These are phyloP conservation scores for Cyanidioschyzon merolae DNA, from an alignment of 23 red algal species.

Conservation along the genomic window DNA sequence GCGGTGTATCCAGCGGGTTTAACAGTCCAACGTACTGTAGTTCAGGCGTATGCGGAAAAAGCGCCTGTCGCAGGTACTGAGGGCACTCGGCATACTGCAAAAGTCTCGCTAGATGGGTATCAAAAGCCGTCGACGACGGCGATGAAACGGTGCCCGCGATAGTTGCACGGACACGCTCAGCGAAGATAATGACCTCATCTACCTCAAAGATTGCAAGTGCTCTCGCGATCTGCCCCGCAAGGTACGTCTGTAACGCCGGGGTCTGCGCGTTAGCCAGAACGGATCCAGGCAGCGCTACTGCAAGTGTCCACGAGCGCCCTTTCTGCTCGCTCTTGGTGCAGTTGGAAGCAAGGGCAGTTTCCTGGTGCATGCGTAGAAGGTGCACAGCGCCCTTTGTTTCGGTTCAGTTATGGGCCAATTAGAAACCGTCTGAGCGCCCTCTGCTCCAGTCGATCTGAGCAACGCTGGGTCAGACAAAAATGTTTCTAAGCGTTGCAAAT, in stretches of 20 bases:
- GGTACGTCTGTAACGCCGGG: conserved; percentile 53
- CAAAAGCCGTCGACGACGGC: not conserved
- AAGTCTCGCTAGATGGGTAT: conserved; percentile 32
- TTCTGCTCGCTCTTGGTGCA: too few relatives aligned
- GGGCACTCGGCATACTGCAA: conserved; percentile 84
- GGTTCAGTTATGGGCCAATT: too few relatives aligned
- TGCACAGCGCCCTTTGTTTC: too few relatives aligned
- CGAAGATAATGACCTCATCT: conserved; percentile 77
- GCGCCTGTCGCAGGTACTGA: conserved; percentile 78
- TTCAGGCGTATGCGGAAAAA: conserved; percentile 55
- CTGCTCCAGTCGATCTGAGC: too few relatives aligned
- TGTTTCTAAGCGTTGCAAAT: too few relatives aligned
- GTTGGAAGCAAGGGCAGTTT: too few relatives aligned
- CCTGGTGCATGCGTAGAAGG: too few relatives aligned
- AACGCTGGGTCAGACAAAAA: too few relatives aligned
- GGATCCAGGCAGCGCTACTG: conserved; percentile 72
- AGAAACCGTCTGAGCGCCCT: too few relatives aligned
- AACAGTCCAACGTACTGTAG: conserved; percentile 74
- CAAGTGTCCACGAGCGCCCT: conserved; percentile 31
- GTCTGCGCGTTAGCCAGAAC: conserved; percentile 76
- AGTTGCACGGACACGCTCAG: conserved; percentile 16
- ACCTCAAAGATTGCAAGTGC: conserved; percentile 64
- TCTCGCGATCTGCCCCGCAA: conserved; percentile 67
- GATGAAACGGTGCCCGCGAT: not conserved
- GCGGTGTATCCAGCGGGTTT: conserved; percentile 88